These are phyloP conservation scores for Penicillium sp. DNA, from an alignment of 2,329 filamentous ascomycete genomes.

Conservation along the genomic window DNA sequence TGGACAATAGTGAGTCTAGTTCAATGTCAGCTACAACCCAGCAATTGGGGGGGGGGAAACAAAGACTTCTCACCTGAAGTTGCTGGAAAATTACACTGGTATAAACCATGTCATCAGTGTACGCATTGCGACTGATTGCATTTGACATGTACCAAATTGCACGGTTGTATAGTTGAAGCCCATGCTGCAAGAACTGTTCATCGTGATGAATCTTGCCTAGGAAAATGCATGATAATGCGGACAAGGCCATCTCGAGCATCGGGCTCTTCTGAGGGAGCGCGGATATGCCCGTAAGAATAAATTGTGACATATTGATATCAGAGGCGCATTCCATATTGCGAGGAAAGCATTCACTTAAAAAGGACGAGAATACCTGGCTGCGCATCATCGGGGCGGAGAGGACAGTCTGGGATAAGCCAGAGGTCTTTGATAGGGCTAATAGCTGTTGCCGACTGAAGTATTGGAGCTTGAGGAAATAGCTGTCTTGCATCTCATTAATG, in stretches of 20 bases:
- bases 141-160: slow-evolving; percentile 5
- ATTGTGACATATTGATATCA: background rate
- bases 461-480: slow-evolving; percentile 24
- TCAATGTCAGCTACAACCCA: background rate
- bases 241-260: slow-evolving; percentile 6
- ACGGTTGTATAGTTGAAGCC: slow-evolving; percentile 7
- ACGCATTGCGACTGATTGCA: slow-evolving; percentile 2
- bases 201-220: slow-evolving; percentile 13
- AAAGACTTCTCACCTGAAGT: slow-evolving; percentile 2
- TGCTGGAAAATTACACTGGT: slow-evolving; percentile 5
- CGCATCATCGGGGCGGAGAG: background rate
- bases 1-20: slow-evolving; percentile 5
- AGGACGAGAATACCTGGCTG: background rate
- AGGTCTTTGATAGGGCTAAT: background rate
- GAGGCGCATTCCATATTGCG: background rate
- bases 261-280: background rate
- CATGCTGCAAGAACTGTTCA: slow-evolving; percentile 8
- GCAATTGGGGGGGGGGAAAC: background rate
- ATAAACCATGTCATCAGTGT: slow-evolving; percentile 8
- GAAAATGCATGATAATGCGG: slow-evolving; percentile 9
- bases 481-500: slow-evolving; percentile 27
- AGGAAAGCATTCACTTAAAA: background rate
- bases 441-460: background rate
- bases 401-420: background rate
- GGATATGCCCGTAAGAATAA: background rate